Base-by-base conservation (phyloP, 768 basidiomycete genomes). In the Clathrus columnatus region DNA sequence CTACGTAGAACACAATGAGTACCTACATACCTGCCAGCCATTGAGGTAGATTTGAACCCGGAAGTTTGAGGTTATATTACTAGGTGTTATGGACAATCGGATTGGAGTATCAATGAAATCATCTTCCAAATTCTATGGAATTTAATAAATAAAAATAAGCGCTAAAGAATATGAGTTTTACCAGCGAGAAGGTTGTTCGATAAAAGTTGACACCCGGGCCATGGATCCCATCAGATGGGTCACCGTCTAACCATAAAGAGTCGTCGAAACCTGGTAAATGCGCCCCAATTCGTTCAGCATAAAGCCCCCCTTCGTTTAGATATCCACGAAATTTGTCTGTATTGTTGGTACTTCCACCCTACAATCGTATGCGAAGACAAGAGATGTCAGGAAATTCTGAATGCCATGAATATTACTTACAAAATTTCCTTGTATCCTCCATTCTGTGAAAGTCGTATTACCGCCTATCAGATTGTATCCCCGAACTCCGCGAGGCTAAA, bases 291-390 rank as follows among this genome's bases (percentile, higher is more conserved):
- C 81, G 73, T 64, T 83, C 81, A 14, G 69, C 79, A 54, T 73
- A 80, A 1, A 81, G 62, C 1, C 81, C 81, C 7, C 82, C 82
- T 63, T 81, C 80, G 58, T 83, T 82, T 54, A 79, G 65, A n/a
- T 78, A 71, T 5, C 81, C 81, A 17, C 82, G 74, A 21, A 69
- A 67, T 20, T 56, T 70, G 62, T 83, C 81, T 8, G 74, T 72
- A 18, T 73, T 59, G 24, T 69, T 59, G 10, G 67, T 66, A 20
- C 73, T 73, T 5, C 73, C 71, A 11, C 73, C 73, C 71, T 74
- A 68, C 53, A 49, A 44, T n/a, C n/a, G n/a, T n/a, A 14, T 36
- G 27, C 66, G 64, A 59, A 75, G 5, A 32, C 36, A 20, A 24
- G 26, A 3, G 8, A 4, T 1, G 51, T 14, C 29, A 29, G 45